Evolutionary conservation across 177 flowering plant genomes (phyloP).

Genomic region (Vitis hybrid): DNA sequence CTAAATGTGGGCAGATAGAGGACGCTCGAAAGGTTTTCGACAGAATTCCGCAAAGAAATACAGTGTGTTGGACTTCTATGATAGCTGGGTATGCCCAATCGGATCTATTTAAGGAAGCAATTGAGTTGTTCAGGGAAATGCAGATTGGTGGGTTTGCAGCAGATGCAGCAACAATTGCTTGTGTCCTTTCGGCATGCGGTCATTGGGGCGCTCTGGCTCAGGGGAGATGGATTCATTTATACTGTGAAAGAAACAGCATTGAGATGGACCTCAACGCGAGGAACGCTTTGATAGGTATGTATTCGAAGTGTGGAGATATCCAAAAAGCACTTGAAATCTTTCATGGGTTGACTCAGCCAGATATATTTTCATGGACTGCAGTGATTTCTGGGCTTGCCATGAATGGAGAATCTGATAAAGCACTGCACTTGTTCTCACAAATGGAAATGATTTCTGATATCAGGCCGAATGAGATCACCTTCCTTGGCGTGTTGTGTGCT

Average conservation of each 20-base stretch:
- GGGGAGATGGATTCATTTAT: conserved; percentile 31
- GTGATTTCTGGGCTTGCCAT: conserved; percentile 36
- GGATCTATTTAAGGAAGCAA: conserved; percentile 25
- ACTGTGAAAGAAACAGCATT: conserved; percentile 20
- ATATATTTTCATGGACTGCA: conserved; percentile 34
- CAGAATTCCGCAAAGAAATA: conserved; percentile 24
- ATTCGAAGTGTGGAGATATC: conserved; percentile 34
- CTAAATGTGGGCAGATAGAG: conserved; percentile 12
- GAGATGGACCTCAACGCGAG: conserved; percentile 23
- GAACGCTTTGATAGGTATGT: conserved; percentile 39
- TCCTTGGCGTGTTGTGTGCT: conserved; percentile 33
- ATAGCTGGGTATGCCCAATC: conserved; percentile 28
- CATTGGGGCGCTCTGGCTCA: conserved; percentile 24
- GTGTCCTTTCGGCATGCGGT: conserved; percentile 25
- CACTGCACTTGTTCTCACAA: conserved; percentile 24
- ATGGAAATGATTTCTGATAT: conserved; percentile 25
- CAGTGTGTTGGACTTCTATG: conserved; percentile 33
- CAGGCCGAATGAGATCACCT: conserved; percentile 37
- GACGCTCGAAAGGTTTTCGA: conserved; percentile 27
- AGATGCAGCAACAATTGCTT: conserved; percentile 27
- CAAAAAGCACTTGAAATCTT: conserved; percentile 27
- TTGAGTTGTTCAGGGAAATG: conserved; percentile 34
- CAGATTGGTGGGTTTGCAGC: conserved; percentile 16
- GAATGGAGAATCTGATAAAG: conserved; percentile 28
- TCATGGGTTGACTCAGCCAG: conserved; percentile 17